A percentile compares a stretch with the other conserved stretches of the same genome.
Conservation (phyloP, 108 stramenopile species). For the Cyclotella sp. region DNA sequence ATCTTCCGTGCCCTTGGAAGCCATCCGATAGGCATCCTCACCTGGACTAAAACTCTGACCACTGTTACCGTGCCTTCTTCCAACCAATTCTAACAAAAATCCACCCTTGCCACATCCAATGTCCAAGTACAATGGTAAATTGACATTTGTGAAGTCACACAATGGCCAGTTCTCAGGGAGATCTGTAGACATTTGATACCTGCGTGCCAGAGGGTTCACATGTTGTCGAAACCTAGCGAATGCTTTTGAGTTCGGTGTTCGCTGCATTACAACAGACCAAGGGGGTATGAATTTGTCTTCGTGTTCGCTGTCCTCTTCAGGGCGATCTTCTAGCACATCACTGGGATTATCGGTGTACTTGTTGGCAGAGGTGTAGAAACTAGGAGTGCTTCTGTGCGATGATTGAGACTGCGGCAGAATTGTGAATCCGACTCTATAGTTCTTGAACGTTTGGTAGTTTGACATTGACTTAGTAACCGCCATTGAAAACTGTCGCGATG, state of each 20-base stretch:
- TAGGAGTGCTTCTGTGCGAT: background rate
- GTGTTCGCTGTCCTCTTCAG: background rate
- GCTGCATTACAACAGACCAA: constrained; percentile 31
- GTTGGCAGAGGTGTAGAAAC: background rate
- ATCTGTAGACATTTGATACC: constrained; percentile 68
- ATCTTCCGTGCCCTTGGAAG: constrained; percentile 13
- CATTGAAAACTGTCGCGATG: background rate
- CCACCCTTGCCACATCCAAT: constrained; percentile 91
- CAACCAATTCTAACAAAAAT: constrained; percentile 78
- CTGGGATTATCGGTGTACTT: background rate
- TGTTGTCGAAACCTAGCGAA: constrained; percentile 83
- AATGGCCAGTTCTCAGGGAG: constrained; percentile 74
- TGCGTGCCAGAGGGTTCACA: constrained; percentile 83
- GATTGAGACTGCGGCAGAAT: background rate
- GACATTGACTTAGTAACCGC: background rate
- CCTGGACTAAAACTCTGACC: background rate
- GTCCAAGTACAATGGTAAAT: constrained; percentile 78
- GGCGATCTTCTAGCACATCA: background rate
- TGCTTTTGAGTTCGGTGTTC: constrained; percentile 31
- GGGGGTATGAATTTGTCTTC: constrained; percentile 42
- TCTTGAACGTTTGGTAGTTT: background rate
- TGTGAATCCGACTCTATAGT: background rate
- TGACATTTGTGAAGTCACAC: constrained; percentile 60
- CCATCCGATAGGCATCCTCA: constrained; percentile 26
- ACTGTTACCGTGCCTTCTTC: constrained; percentile 19